Evolutionary conservation across 306 rosid species (phyloP).

Genomic region (Astragalus membranaceus): DNA sequence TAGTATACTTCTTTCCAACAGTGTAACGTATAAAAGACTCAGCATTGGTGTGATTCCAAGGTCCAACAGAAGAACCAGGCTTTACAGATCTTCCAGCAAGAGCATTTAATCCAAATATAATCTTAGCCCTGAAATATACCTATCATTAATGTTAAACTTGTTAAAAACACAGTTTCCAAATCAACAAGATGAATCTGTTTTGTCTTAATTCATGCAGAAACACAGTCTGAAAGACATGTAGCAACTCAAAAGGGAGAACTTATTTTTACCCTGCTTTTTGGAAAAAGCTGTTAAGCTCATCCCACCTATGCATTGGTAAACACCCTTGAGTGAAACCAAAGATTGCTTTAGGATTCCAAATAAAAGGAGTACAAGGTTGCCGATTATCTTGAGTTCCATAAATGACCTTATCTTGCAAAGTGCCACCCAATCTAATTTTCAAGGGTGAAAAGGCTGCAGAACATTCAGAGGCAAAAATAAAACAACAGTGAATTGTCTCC

Average conservation of each 20-base stretch:
- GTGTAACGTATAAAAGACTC: constrained; percentile 75
- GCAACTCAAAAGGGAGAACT: background rate
- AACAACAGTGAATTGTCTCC: background rate
- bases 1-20: constrained; percentile 51
- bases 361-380: constrained; percentile 54
- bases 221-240: background rate
- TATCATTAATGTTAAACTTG: constrained; percentile 18
- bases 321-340: constrained; percentile 79
- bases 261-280: constrained; percentile 63
- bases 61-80: constrained; percentile 42
- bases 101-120: constrained; percentile 83
- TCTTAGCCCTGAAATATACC: constrained; percentile 61
- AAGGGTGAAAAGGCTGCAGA: constrained; percentile 91
- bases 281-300: constrained; percentile 75
- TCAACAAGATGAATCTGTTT: background rate
- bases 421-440: constrained; percentile 87
- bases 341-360: constrained; percentile 29
- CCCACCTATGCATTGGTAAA: constrained; percentile 84
- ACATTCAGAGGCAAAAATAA: too few species aligned
- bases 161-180: constrained; percentile 6
- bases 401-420: constrained; percentile 71
- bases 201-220: background rate
- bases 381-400: constrained; percentile 57
- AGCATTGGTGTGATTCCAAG: constrained; percentile 69
- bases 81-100: constrained; percentile 49